Evolutionary conservation across 148 eudicot species (phyloP), one percentile per base, ranked within the genome.

Genomic region (Rhododendron molle): DNA sequence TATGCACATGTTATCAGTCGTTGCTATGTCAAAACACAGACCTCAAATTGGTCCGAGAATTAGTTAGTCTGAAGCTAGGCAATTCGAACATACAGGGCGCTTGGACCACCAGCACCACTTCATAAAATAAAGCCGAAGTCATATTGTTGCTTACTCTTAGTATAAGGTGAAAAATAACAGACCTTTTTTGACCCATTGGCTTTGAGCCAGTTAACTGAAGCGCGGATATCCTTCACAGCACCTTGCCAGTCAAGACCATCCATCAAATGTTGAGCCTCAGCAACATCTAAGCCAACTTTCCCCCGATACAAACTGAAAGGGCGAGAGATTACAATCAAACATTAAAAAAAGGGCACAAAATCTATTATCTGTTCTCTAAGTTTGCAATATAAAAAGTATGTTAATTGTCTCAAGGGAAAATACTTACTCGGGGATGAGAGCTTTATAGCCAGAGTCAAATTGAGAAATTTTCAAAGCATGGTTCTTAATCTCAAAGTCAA

Each of bases 201-300:
- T 93, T 96, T 95, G 54, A 96, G 96, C 99, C 99, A 95, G 86
- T 93, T 94, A 84, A 95, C 95, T 32, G 99, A 96, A 85, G 98
- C 99, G 83, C 92, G 92, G 67, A 96, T 94, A 88, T 96, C 99
- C 87, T 95, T 95, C 28, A 95, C 93, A 82, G 99, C 99, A 83
- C 98, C 98, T 94, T 87, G 88, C 99, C 98, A 96, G 62, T 96
- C 99, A 78, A 96, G 94, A 65, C 93, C 94, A 20, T 95, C 93
- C 97, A 96, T 94, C 91, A 96, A 89, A 90, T 96, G 99, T 78
- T 96, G 98, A 80, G 99, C 99, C 88, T 96, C 98, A 7, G 95
- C 98, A 79, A 87, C 97, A 90, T 95, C 99, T 83, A 95, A 81
- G 69, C 99, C 99, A 85, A 96, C 96, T 91, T 96, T 96, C 83